Percentiles rank a stretch among this genome's conserved stretches.
These are phyloP conservation scores for Aspergillus ibericus DNA, from an alignment of 2,329 filamentous ascomycete genomes.

Conservation along the genomic window DNA sequence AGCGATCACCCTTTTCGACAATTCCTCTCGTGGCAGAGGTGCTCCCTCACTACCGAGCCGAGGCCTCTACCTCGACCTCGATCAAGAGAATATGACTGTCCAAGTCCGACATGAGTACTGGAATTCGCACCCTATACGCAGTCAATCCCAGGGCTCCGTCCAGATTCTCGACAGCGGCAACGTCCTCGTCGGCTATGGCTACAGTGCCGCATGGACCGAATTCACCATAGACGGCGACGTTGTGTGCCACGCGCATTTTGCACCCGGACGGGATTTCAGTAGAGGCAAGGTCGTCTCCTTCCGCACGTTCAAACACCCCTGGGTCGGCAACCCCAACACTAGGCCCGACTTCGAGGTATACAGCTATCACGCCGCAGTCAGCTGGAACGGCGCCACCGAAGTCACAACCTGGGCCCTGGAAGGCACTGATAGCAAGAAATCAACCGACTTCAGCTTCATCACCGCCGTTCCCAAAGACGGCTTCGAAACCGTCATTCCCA, in stretches of 20 bases:
- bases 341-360: conserved; percentile 25
- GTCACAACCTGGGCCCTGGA: conserved; percentile 32
- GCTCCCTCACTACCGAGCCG: conserved; percentile 35
- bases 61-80: conserved; percentile 47
- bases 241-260: conserved; percentile 57
- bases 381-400: conserved; percentile 42
- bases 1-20: conserved; percentile 45
- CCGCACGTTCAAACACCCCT: conserved; percentile 55
- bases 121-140: conserved; percentile 39
- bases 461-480: conserved; percentile 24
- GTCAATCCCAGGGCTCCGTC: conserved; percentile 46
- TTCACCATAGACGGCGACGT: conserved; percentile 47
- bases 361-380: conserved; percentile 24
- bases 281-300: conserved; percentile 50
- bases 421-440: conserved; percentile 12
- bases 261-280: conserved; percentile 20
- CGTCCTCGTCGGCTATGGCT: conserved; percentile 53
- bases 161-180: conserved; percentile 47
- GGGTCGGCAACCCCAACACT: conserved; percentile 52
- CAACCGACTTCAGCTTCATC: conserved; percentile 18
- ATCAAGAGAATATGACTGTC: conserved; percentile 46
- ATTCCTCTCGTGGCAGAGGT: conserved; percentile 30
- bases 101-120: conserved; percentile 42
- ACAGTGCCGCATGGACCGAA: conserved; percentile 52
- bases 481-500: conserved; percentile 30